These are phyloP conservation scores for Lipomyces yamadae DNA, from an alignment of 805 yeast genomes.

Conservation along the genomic window DNA sequence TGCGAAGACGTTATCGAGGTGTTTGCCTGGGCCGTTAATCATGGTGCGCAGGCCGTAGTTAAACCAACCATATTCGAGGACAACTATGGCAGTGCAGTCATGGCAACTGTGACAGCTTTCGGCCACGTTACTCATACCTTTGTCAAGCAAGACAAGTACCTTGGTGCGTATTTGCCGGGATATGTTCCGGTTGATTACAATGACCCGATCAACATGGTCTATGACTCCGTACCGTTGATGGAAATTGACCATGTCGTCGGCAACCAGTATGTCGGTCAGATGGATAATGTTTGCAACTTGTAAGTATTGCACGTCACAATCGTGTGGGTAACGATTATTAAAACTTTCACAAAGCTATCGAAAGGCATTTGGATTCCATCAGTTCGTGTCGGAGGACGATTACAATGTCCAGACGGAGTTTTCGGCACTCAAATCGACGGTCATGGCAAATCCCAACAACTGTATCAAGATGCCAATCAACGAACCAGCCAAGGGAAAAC, in stretches of 20 bases:
- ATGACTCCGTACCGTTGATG: slow-evolving; percentile 51
- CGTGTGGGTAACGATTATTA: neutral
- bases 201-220: slow-evolving; percentile 39
- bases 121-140: slow-evolving; percentile 76
- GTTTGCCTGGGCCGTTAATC: slow-evolving; percentile 53
- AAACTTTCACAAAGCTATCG: slow-evolving; percentile 52
- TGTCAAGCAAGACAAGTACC: slow-evolving; percentile 52
- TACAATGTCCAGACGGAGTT: slow-evolving; percentile 69
- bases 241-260: slow-evolving; percentile 81
- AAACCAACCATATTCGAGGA: slow-evolving; percentile 49
- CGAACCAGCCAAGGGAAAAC: slow-evolving; percentile 75
- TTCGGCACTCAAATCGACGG: slow-evolving; percentile 73
- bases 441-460: slow-evolving; percentile 73
- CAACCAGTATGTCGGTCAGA: slow-evolving; percentile 71
- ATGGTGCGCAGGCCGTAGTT: slow-evolving; percentile 56
- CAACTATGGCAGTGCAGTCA: slow-evolving; percentile 54
- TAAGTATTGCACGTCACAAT: neutral
- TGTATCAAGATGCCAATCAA: slow-evolving; percentile 78
- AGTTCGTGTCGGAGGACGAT: slow-evolving; percentile 87
- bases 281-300: slow-evolving; percentile 60
- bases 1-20: slow-evolving; percentile 58
- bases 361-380: slow-evolving; percentile 69
- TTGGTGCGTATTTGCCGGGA: slow-evolving; percentile 60
- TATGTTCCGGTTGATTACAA: slow-evolving; percentile 40
- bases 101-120: slow-evolving; percentile 58